Percentiles rank a stretch among this genome's conserved stretches.
Conservation (phyloP, 2,329 filamentous ascomycete species). For the Oidium heveae region DNA sequence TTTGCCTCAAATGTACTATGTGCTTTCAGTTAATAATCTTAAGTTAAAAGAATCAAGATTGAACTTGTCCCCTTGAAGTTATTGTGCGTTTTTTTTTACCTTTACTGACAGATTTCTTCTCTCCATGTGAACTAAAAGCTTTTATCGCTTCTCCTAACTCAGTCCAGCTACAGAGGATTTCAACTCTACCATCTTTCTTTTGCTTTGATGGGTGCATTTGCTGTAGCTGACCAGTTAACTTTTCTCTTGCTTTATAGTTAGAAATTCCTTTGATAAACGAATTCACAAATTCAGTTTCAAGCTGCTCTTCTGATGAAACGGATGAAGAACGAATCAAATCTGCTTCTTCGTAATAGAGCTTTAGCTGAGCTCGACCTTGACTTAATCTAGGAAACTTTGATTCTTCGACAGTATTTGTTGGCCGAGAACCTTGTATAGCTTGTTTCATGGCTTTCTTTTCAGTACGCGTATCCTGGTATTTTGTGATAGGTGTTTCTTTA, state of each 20-base stretch:
- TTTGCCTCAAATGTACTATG: too few relatives aligned
- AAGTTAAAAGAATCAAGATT: too few relatives aligned
- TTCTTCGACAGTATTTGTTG: background rate
- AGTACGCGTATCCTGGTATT: background rate
- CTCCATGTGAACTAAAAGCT: background rate
- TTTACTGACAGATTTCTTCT: background rate
- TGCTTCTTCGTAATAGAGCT: slow-evolving; percentile 1
- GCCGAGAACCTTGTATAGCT: background rate
- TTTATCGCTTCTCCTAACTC: slow-evolving; percentile 5
- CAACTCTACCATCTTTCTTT: slow-evolving; percentile 4
- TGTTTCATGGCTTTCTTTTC: background rate
- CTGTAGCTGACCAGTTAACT: slow-evolving; percentile 4
- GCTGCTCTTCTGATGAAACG: background rate
- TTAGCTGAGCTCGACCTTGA: slow-evolving; percentile 2
- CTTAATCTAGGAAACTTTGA: background rate
- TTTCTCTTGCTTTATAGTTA: slow-evolving; percentile 2
- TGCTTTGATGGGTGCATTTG: slow-evolving; percentile 3
- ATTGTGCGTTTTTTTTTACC: too few relatives aligned
- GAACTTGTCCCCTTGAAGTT: too few relatives aligned
- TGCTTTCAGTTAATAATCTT: too few relatives aligned
- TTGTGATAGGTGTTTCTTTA: background rate
- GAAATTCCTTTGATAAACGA: slow-evolving; percentile 7
- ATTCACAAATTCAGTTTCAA: slow-evolving; percentile 5
- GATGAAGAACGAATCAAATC: background rate
- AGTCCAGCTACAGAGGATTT: slow-evolving; percentile 8